Evolutionary conservation across 2,329 filamentous ascomycete genomes (phyloP).

Genomic region (Cyphellophora attinorum): DNA sequence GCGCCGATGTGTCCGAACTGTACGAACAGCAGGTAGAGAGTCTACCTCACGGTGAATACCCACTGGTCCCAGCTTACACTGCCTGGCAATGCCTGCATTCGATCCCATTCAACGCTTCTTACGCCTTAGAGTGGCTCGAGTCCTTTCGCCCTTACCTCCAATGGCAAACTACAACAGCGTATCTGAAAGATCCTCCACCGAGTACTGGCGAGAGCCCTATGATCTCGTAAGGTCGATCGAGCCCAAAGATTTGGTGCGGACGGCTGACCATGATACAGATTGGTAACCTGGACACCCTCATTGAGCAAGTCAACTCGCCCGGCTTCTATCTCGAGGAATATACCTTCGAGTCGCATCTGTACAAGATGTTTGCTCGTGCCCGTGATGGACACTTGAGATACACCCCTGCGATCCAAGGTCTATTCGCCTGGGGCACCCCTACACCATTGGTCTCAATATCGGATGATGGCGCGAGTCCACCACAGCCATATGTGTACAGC

Average conservation of each 20-base stretch:
- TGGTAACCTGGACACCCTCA: too few relatives aligned
- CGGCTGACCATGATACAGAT: too few relatives aligned
- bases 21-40: too few relatives aligned
- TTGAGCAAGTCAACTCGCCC: too few relatives aligned
- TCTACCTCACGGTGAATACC: too few relatives aligned
- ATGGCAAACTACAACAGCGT: constrained; percentile 41
- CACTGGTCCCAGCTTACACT: constrained; percentile 8
- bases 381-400: constrained; percentile 52
- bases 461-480: constrained; percentile 7
- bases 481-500: constrained; percentile 5
- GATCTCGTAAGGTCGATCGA: too few relatives aligned
- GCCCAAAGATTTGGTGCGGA: too few relatives aligned
- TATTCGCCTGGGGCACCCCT: constrained; percentile 2
- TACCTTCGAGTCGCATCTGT: constrained; percentile 46
- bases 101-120: constrained; percentile 10
- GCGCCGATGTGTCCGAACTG: too few relatives aligned
- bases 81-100: constrained; percentile 14
- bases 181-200: constrained; percentile 43
- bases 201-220: constrained; percentile 41
- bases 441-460: constrained; percentile 8
- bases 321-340: too few relatives aligned
- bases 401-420: constrained; percentile 16
- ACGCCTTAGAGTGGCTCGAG: constrained; percentile 9
- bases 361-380: constrained; percentile 41
- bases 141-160: constrained; percentile 22